phyloP scores from a whole-genome alignment of 495 filamentous ascomycete species.

The Rhypophila decipiens region DNA sequence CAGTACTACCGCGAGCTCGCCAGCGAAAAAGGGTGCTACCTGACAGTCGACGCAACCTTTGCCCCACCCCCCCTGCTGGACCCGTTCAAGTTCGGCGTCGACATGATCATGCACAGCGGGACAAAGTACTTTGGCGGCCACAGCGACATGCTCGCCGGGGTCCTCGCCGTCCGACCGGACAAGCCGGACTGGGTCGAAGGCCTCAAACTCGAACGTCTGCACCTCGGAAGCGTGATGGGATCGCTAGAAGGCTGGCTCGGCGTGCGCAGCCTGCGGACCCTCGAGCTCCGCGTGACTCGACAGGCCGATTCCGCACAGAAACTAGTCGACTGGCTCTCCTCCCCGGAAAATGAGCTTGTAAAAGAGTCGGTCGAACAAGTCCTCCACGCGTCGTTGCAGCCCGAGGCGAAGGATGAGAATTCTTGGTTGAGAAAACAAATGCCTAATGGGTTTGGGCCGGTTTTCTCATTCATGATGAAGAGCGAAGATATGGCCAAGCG shows the following conservation, averaged over 20 bases:
- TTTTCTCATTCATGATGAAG: constrained; percentile 70
- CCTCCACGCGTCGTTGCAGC: constrained; percentile 71
- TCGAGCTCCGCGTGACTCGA: constrained; percentile 72
- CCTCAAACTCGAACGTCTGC: constrained; percentile 59
- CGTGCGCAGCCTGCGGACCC: constrained; percentile 73
- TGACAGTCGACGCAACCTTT: constrained; percentile 90
- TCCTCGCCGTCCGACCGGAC: constrained; percentile 55
- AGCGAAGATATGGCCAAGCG: constrained; percentile 52
- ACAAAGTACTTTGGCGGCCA: constrained; percentile 97
- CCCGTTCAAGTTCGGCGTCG: constrained; percentile 72
- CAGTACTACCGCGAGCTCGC: constrained; percentile 62
- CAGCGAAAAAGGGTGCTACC: constrained; percentile 59
- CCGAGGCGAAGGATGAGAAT: constrained; percentile 47
- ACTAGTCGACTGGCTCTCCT: constrained; percentile 63
- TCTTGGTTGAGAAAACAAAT: constrained; percentile 82
- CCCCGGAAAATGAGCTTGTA: constrained; percentile 35
- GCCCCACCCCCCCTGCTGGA: constrained; percentile 86
- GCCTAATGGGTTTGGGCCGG: constrained; percentile 84
- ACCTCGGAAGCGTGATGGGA: constrained; percentile 82
- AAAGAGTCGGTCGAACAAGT: constrained; percentile 52
- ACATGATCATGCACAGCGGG: constrained; percentile 82
- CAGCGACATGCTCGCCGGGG: constrained; percentile 81
- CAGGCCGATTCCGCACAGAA: constrained; percentile 62
- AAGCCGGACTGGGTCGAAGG: constrained; percentile 43
- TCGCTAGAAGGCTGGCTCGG: constrained; percentile 90